Base-by-base conservation (phyloP, 2,329 filamentous ascomycete genomes). In the Leptographium procerum region DNA sequence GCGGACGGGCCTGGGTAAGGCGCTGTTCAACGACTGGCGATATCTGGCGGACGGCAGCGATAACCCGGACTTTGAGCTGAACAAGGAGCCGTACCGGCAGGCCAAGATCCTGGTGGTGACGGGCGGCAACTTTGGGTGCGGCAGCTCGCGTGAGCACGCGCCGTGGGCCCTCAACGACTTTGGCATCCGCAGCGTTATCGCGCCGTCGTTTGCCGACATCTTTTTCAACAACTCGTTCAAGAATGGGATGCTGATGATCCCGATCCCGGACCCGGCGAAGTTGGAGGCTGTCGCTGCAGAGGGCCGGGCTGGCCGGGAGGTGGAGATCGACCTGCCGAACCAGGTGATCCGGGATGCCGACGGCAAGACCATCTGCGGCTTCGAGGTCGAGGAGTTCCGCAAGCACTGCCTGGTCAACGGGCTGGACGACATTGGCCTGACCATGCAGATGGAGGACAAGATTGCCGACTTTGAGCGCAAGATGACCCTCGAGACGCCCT, bases 161-260 rank as follows among this genome's bases (percentile, higher is more conserved):
- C 94, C 94, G 1, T 97, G 94, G 94, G 92, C 94, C 7, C 82
- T 97, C 28, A 85, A 95, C 59, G 94, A 97, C 74, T 97, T 97
- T 66, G 94, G 94, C 65, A 96, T 99, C 76, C 89, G 87, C 70
- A 92, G 87, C 71, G 81, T 97, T 67, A 95, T 97, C 65, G 94
- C 92, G 1, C 89, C 90, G 1, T 91, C 88, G 1, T 84, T 81
- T 60, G 88, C 87, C 60, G 90, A 95, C 69, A 99, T 99, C 72
- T 96, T 96, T 84, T 95, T 92, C 83, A 96, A 96, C 83, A 99
- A 99, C 79, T 94, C 88, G n/a, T 97, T 96, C 83, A 97, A 99
- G 82, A 99, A 99, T 77, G 92, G 92, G 76, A 97, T 97, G 94
- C 78, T 97, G 63, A 91, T 92, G 53, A 84, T 97, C 61, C 75